phyloP scores from a whole-genome alignment of 2,329 filamentous ascomycete genomes.

The Diaporthe caulivora region DNA sequence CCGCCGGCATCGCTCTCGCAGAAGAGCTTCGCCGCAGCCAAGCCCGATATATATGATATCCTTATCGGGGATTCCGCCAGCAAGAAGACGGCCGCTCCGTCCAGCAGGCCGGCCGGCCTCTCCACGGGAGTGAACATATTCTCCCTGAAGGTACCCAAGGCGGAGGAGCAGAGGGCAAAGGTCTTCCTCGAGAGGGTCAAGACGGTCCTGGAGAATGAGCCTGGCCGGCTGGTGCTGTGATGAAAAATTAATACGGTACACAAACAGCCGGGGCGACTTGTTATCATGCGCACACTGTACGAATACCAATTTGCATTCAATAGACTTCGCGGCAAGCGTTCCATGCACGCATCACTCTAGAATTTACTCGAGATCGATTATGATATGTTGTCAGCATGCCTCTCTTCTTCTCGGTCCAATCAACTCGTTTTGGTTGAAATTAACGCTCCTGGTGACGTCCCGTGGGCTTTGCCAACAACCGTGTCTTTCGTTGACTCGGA shows the following conservation, averaged over 20 bases:
- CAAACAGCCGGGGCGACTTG: background rate
- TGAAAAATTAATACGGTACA: background rate
- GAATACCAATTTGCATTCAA: slow-evolving; percentile 33
- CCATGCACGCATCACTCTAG: background rate
- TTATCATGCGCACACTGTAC: slow-evolving; percentile 27
- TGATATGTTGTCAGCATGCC: background rate
- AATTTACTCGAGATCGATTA: background rate
- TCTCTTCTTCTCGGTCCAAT: background rate
- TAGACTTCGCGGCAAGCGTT: slow-evolving; percentile 30
- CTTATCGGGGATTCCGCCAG: slow-evolving; percentile 60
- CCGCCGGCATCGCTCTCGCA: slow-evolving; percentile 53
- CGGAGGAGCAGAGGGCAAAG: slow-evolving; percentile 84
- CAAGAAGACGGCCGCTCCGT: slow-evolving; percentile 47
- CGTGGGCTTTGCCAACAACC: background rate
- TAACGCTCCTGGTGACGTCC: background rate
- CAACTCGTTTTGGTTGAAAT: background rate
- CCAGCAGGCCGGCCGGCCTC: slow-evolving; percentile 58
- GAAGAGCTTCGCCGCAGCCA: slow-evolving; percentile 56
- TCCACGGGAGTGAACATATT: slow-evolving; percentile 79
- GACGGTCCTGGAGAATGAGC: slow-evolving; percentile 83
- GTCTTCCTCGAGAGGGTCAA: slow-evolving; percentile 91
- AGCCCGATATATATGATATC: slow-evolving; percentile 86
- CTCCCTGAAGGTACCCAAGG: slow-evolving; percentile 81
- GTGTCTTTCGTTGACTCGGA: background rate
- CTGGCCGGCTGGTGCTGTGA: slow-evolving; percentile 78